Evolutionary conservation across 495 filamentous ascomycete species (phyloP), one percentile per base, ranked within the genome.

Genomic region (Tetracladium setigerum): DNA sequence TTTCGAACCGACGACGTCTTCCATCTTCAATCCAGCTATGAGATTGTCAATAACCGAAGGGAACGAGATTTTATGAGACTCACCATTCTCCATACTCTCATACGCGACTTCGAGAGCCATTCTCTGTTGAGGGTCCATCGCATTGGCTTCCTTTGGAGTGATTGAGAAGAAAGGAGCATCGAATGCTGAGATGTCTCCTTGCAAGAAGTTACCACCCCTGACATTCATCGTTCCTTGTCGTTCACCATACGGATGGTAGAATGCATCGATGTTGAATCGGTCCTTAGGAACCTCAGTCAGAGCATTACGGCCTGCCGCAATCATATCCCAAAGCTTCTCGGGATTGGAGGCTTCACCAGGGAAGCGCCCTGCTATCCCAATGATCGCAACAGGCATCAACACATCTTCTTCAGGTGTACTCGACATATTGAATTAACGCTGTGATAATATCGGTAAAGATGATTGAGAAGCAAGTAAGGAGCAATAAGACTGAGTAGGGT

Each of bases 81-180:
- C 9, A 47, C 48, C 53, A 46, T 56, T 56, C 35, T 83, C 79
- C 24, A 83, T 58, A 3, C 74, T 74, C 49, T 73, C 71, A 50
- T 78, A 82, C 7, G 73, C 66, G 5, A 69, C 66, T 54, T 83
- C 79, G 15, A 83, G 67, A 16, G 72, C 46, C 39, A 73, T 52
- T 31, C 78, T 62, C 38, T 79, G 74, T 57, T 74, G 72, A 1
- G 79, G 79, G 54, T 83, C 79, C 38, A 80, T 78, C 30, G 68
- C 69, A 35, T 60, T 68, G 9, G 79, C 79, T 45, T 83, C 81
- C 12, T 65, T 66, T 1, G 69, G 64, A 0, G 67, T 66, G 48
- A 83, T 70, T 51, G 70, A 73, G 65, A 83, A 83, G 50, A 84
- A 78, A 6, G 64, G 49, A 0, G 78, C 67, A 52, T 85, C 79